Conservation (phyloP, 495 filamentous ascomycete species). For the Talaromyces stipitatus region DNA sequence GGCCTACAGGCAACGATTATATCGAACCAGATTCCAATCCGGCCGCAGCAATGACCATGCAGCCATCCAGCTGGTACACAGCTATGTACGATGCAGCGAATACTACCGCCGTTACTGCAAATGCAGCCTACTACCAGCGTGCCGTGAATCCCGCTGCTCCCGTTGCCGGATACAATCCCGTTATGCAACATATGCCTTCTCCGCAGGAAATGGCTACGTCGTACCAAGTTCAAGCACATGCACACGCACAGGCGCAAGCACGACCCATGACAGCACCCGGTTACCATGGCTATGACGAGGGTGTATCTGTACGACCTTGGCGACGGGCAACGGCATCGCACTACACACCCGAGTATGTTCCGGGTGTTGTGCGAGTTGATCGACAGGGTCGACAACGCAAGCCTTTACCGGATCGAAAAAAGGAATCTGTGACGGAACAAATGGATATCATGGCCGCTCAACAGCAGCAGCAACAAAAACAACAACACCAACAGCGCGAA, state of each 20-base stretch:
- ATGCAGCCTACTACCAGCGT: conserved; percentile 1
- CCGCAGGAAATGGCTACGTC: conserved; percentile 20
- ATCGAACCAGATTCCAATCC: conserved; percentile 5
- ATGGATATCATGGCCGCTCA: background rate
- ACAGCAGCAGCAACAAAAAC: background rate
- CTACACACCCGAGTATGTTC: conserved; percentile 19
- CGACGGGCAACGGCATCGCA: conserved; percentile 25
- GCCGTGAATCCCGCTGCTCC: conserved; percentile 8
- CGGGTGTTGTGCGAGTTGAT: conserved; percentile 14
- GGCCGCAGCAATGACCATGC: background rate
- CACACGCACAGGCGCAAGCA: conserved; percentile 1
- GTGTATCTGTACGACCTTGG: conserved; percentile 19
- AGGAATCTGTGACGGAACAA: conserved; percentile 2
- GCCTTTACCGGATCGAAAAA: conserved; percentile 4
- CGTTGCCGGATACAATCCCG: conserved; percentile 4
- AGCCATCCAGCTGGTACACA: conserved; percentile 4
- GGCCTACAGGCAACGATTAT: conserved; percentile 4
- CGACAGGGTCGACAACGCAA: conserved; percentile 18
- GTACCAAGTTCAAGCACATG: conserved; percentile 1
- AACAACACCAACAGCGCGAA: background rate
- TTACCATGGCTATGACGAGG: conserved; percentile 3
- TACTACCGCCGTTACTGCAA: conserved; percentile 8
- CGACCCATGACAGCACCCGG: conserved; percentile 5
- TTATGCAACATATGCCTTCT: conserved; percentile 17
- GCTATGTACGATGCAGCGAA: conserved; percentile 11